phyloP scores from a whole-genome alignment of 345 rosid species.

The Salix udensis region DNA sequence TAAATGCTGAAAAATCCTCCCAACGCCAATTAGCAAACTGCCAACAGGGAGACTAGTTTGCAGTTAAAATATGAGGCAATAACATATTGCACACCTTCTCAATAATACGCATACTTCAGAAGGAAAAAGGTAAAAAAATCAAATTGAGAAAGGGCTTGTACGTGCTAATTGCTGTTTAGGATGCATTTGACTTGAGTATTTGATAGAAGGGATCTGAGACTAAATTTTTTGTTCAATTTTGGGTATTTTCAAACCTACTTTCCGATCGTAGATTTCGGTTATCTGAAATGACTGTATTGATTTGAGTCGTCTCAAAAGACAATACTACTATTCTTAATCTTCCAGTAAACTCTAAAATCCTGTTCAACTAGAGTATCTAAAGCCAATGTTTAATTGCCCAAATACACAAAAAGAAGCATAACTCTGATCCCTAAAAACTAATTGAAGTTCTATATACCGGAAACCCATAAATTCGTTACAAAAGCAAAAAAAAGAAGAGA shows the following conservation, averaged over 20 bases:
- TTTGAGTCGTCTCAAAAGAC: background rate
- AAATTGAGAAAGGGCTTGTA: background rate
- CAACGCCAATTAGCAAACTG: too few relatives aligned
- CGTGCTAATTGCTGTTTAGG: background rate
- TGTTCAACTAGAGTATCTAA: background rate
- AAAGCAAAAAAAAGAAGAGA: background rate
- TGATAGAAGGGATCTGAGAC: background rate
- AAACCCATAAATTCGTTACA: background rate
- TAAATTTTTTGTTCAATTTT: background rate
- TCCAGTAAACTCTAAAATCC: background rate
- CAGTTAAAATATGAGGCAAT: background rate
- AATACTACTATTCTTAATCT: background rate
- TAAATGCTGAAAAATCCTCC: too few relatives aligned
- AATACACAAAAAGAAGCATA: background rate
- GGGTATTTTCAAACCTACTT: background rate
- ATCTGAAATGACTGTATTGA: background rate
- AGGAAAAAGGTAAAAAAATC: background rate
- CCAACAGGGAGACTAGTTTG: too few relatives aligned
- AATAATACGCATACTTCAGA: background rate
- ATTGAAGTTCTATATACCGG: background rate
- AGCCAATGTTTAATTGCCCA: background rate
- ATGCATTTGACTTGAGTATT: background rate
- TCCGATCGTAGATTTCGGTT: background rate
- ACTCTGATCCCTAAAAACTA: background rate
- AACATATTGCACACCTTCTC: background rate